Evolutionary conservation across 2,329 filamentous ascomycete species (phyloP).

Genomic region (Ceratocystis diversiconidia): DNA sequence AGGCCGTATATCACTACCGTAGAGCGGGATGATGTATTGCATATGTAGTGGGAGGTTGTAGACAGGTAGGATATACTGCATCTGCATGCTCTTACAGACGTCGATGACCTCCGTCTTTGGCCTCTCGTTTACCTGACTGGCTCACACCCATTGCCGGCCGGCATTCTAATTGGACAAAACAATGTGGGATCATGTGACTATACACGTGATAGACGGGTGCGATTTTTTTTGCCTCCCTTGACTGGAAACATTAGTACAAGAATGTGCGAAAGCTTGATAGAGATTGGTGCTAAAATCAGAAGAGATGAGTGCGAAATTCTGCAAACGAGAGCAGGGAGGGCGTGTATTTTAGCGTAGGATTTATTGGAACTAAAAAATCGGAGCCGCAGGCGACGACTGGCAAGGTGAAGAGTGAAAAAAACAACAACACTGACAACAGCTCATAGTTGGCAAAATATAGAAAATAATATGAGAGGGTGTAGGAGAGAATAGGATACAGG

Average conservation of each 20-base stretch:
- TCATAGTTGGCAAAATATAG: not conserved
- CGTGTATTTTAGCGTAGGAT: not conserved
- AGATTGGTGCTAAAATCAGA: not conserved
- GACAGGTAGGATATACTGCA: not conserved
- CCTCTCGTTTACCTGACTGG: not conserved
- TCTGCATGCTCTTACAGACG: not conserved
- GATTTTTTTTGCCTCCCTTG: too few relatives aligned
- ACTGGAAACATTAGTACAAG: too few relatives aligned
- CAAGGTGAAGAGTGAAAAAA: not conserved
- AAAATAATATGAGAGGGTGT: not conserved
- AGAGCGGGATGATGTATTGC: not conserved
- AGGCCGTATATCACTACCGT: not conserved
- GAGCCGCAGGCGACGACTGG: not conserved
- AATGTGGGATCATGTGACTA: not conserved
- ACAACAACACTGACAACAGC: not conserved
- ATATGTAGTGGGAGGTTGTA: not conserved
- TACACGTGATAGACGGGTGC: not conserved
- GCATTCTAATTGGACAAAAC: not conserved
- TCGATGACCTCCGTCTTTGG: not conserved
- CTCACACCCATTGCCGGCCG: not conserved
- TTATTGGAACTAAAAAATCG: conserved; percentile 4
- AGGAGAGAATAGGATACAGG: not conserved
- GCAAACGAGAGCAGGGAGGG: not conserved
- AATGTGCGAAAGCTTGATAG: not conserved
- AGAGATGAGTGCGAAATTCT: conserved; percentile 8